Base-by-base conservation (phyloP, 2,329 filamentous ascomycete genomes). In the Trichoderma sp. region DNA sequence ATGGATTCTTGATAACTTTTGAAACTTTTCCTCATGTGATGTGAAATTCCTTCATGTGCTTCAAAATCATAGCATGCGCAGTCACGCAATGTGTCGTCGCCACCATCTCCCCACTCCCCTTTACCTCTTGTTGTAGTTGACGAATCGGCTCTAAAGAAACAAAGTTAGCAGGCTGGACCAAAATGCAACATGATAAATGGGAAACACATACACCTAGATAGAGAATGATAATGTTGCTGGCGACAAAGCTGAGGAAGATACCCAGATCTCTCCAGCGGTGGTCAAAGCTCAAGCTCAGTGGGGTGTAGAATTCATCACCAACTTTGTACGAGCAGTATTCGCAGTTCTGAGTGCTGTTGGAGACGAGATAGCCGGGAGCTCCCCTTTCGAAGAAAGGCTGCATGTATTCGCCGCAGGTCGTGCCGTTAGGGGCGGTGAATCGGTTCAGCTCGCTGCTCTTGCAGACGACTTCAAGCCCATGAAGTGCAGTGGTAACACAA, bases 241-340 rank as follows among this genome's bases (percentile, higher is more conserved):
- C 92, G 64, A 96, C 84, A 74, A 93, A 97, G 1, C 89, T 90
- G 35, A 86, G 72, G 72, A 90, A 90, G 70, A 97, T 96, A 2
- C 92, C 93, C 67, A 95, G 68, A 72, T 97, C 92, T 66, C 93
- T 86, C 93, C 93, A 97, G 17, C 93, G 82, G 71, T 91, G 79
- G 52, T 81, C 80, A 73, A 90, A 97, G 2, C 80, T 81, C 74
- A 96, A 85, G 2, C 85, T 84, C 19, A 96, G 84, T 0, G 87
- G 84, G 64, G 81, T 75, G 75, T 92, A 96, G 75, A 94, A 97
- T 80, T 97, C 84, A 71, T 97, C 91, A 34, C 93, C 93, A 13
- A 92, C 81, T 70, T 86, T 89, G 80, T 88, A 96, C 0, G 92
- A 91, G 75, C 93, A 97, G 80, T 96, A 97, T 74, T 90, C 82